A percentile compares a stretch with the other conserved stretches of the same genome.
Evolutionary conservation across 169 alveolate species (phyloP).

Genomic region (Plasmodium inui): DNA sequence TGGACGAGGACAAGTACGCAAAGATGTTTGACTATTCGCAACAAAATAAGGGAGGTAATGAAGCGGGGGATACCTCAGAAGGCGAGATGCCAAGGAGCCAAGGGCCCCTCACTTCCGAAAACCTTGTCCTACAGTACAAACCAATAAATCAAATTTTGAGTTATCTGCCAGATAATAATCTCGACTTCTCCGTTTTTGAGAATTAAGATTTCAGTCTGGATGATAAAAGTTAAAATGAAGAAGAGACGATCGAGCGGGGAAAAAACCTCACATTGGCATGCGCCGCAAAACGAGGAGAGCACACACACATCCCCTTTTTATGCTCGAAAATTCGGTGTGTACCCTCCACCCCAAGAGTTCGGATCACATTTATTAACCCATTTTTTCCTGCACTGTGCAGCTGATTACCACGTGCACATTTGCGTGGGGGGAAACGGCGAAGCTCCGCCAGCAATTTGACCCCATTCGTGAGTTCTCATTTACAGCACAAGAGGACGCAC

Average conservation of each 20-base stretch:
- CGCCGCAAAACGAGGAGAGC: background rate
- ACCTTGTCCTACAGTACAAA: conserved; percentile 15
- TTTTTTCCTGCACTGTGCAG: background rate
- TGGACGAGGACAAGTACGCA: conserved; percentile 80
- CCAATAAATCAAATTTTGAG: conserved; percentile 50
- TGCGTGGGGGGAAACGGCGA: background rate
- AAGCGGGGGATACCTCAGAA: background rate
- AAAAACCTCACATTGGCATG: background rate
- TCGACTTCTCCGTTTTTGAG: conserved; percentile 31
- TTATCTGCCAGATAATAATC: conserved; percentile 4
- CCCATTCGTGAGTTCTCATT: background rate
- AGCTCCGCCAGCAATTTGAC: background rate
- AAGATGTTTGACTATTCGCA: conserved; percentile 77
- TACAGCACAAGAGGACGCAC: background rate
- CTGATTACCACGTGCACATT: background rate
- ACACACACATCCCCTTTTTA: background rate
- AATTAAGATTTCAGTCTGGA: background rate
- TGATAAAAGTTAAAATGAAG: background rate
- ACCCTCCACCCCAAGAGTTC: background rate
- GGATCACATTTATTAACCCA: background rate
- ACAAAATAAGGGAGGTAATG: background rate
- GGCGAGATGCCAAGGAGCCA: background rate
- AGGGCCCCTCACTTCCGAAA: background rate
- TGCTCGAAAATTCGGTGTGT: background rate
- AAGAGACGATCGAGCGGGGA: background rate